Evolutionary conservation across 2,329 filamentous ascomycete species (phyloP).

Genomic region (Sporothrix protearum): DNA sequence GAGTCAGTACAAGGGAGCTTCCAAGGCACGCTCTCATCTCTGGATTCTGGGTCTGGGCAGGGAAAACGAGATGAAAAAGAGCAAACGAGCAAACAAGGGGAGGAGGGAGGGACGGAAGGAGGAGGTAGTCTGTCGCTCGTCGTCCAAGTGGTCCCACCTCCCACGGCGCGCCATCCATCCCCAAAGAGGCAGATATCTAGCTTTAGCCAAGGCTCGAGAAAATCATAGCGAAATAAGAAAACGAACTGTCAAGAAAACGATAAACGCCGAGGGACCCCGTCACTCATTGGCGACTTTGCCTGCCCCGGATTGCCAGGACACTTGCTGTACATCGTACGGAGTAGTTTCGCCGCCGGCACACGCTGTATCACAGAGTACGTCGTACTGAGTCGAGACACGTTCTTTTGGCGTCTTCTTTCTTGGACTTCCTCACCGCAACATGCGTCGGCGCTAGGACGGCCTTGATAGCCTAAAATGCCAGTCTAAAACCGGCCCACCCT

Average conservation of each 20-base stretch:
- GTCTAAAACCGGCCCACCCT: conserved; percentile 14
- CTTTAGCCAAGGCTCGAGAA: background rate
- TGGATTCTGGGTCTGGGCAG: background rate
- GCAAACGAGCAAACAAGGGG: too few species aligned
- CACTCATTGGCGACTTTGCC: background rate
- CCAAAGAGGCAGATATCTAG: conserved; percentile 9
- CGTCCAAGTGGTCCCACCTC: background rate
- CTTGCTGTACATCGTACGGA: background rate
- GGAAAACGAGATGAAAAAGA: background rate
- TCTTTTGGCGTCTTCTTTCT: background rate
- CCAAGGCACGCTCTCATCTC: background rate
- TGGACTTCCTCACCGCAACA: background rate
- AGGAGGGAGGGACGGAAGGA: background rate
- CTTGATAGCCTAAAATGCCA: conserved; percentile 16
- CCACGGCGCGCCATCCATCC: background rate
- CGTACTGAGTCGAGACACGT: background rate
- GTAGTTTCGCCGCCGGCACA: background rate
- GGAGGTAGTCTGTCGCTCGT: background rate
- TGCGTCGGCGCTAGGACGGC: background rate
- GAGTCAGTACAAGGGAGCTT: conserved; percentile 3
- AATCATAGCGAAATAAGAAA: background rate
- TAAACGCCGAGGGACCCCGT: background rate
- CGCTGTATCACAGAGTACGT: too few species aligned
- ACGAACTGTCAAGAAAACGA: background rate
- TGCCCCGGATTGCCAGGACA: background rate